phyloP scores from a whole-genome alignment of 1,139 yeast genomes.

The Kodamaea sp. region DNA sequence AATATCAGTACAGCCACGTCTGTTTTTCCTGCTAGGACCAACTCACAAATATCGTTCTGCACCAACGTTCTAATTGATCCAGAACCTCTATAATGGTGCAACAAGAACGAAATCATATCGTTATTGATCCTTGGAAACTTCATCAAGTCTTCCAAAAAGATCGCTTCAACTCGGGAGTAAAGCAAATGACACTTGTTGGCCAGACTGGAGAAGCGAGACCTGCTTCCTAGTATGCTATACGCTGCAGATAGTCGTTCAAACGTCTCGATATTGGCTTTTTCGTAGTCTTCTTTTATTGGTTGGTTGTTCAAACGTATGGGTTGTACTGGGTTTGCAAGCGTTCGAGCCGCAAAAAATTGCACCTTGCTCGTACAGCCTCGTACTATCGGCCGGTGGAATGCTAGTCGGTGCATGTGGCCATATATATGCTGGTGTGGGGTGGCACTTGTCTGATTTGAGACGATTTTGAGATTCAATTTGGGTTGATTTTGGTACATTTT shows the following conservation, averaged over 20 bases:
- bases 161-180: constrained; percentile 11
- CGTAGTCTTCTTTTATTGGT: neutral
- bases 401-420: too few species aligned
- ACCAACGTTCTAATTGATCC: constrained; percentile 23
- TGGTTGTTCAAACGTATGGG: too few species aligned
- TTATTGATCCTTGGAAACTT: constrained; percentile 19
- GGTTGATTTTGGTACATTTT: too few species aligned
- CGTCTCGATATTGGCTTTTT: constrained; percentile 3
- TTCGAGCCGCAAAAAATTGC: too few species aligned
- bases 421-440: too few species aligned
- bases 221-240: constrained; percentile 14
- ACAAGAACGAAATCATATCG: constrained; percentile 19
- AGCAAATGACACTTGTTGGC: constrained; percentile 18
- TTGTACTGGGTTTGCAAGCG: too few species aligned
- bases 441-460: too few species aligned
- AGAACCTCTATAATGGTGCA: constrained; percentile 17
- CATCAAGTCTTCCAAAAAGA: constrained; percentile 24
- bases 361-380: too few species aligned
- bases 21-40: constrained; percentile 13
- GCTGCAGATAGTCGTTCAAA: constrained; percentile 20
- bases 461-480: too few species aligned
- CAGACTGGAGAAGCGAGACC: constrained; percentile 15
- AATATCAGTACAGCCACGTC: constrained; percentile 9
- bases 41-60: constrained; percentile 18
- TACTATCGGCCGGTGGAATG: too few species aligned